phyloP scores from a whole-genome alignment of 305 asterid species.

The Fraxinus greggii region DNA sequence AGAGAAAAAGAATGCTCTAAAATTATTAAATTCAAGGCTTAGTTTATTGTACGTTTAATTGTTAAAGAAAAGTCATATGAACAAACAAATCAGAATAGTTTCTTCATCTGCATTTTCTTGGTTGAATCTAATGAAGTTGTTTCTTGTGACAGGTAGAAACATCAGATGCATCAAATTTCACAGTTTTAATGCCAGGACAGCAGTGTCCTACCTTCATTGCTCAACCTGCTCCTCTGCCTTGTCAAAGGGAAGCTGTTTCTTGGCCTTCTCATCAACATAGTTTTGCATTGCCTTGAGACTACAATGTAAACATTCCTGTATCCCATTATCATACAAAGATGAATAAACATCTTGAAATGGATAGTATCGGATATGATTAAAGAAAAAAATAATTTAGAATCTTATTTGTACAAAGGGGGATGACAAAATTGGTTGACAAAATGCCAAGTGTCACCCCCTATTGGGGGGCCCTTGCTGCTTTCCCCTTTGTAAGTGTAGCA shows the following conservation, averaged over 20 bases:
- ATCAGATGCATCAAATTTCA: slow-evolving; percentile 49
- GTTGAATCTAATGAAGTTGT: slow-evolving; percentile 1
- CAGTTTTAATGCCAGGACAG: slow-evolving; percentile 89
- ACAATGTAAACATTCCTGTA: slow-evolving; percentile 8
- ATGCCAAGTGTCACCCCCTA: no score
- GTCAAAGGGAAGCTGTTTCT: slow-evolving; percentile 62
- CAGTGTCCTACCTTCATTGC: slow-evolving; percentile 81
- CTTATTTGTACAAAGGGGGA: no score
- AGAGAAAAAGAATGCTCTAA: background rate
- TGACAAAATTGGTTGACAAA: no score
- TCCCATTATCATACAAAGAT: background rate
- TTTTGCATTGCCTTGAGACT: slow-evolving; percentile 21
- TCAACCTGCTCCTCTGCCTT: slow-evolving; percentile 74
- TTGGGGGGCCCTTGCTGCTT: no score
- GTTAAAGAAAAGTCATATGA: background rate
- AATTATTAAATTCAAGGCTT: background rate
- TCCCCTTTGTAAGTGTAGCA: no score
- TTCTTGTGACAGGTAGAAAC: slow-evolving; percentile 41
- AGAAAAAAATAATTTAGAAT: background rate
- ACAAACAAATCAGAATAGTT: background rate
- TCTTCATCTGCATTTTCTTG: background rate
- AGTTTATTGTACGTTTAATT: background rate
- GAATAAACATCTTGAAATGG: background rate
- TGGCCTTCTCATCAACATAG: slow-evolving; percentile 58
- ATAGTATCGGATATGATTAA: background rate